Evolutionary conservation across 129 eudicot genomes (phyloP).

Genomic region (Erigeron canadensis): DNA sequence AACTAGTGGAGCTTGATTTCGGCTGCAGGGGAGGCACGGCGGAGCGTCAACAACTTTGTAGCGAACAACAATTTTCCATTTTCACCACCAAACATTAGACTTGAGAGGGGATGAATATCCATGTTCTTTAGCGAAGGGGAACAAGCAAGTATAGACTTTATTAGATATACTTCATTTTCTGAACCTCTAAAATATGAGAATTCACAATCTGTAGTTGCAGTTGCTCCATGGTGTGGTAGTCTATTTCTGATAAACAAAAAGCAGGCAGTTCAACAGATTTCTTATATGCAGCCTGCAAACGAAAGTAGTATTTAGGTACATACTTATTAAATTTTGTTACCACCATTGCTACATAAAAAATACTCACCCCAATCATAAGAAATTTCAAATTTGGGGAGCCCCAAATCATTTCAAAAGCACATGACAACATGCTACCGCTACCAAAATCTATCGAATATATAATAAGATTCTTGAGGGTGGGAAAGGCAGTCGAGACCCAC

Average conservation of each 20-base stretch:
- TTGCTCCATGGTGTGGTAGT: not conserved
- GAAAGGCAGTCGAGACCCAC: not conserved
- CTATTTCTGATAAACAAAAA: not conserved
- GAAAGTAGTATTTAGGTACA: not conserved
- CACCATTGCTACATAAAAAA: not conserved
- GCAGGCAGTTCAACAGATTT: not conserved
- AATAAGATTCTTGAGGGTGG: not conserved
- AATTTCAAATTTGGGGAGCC: slow-evolving; percentile 10
- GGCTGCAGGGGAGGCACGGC: not conserved
- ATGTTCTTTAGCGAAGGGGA: not conserved
- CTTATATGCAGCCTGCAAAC: not conserved
- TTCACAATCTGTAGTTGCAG: not conserved
- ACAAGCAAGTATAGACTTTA: not conserved
- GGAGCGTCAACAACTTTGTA: not conserved
- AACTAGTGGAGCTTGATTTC: not conserved
- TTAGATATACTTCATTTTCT: not conserved
- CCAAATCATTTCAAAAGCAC: not conserved
- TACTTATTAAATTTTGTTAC: not conserved
- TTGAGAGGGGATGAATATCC: not conserved
- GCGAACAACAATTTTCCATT: not conserved
- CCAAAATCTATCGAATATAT: not conserved
- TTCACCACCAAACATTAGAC: not conserved
- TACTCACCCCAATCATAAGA: not conserved
- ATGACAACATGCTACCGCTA: not conserved
- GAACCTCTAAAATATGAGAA: not conserved